Evolutionary conservation across 441 rosid species (phyloP).

Genomic region (Lepidium campestre): DNA sequence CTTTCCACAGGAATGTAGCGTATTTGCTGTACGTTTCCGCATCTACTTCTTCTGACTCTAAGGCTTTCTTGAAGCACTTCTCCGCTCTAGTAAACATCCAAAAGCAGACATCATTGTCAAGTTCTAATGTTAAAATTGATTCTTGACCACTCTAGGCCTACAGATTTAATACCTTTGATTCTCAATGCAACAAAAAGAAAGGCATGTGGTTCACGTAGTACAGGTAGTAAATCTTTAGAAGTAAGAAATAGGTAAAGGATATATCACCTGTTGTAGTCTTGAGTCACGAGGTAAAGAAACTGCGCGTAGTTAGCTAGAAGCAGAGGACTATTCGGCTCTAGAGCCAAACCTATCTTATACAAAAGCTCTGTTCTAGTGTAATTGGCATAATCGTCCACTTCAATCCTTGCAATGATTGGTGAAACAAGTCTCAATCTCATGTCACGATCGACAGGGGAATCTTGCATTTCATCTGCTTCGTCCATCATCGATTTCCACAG

Average conservation of each 20-base stretch:
- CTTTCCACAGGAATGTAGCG: conserved; percentile 71
- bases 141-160: background rate
- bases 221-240: background rate
- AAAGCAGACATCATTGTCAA: conserved; percentile 1
- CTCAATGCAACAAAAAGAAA: background rate
- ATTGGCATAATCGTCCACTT: conserved; percentile 42
- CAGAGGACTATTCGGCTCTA: conserved; percentile 58
- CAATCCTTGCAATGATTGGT: conserved; percentile 36
- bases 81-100: conserved; percentile 53
- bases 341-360: conserved; percentile 49
- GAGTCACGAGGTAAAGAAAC: conserved; percentile 53
- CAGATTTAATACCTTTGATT: background rate
- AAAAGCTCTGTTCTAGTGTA: conserved; percentile 47
- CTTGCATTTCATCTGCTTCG: conserved; percentile 43
- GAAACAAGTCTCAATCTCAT: conserved; percentile 34
- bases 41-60: conserved; percentile 49
- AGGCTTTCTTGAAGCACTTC: conserved; percentile 64
- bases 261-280: conserved; percentile 58
- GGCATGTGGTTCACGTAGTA: background rate
- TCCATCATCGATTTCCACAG: conserved; percentile 48
- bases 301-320: conserved; percentile 70
- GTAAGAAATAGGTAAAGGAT: background rate
- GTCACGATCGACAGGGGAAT: conserved; percentile 31
- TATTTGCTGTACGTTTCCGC: conserved; percentile 55
- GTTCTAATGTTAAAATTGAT: background rate